These are phyloP conservation scores for Phytophthora crassamura DNA, from an alignment of 352 stramenopile genomes.

Conservation along the genomic window DNA sequence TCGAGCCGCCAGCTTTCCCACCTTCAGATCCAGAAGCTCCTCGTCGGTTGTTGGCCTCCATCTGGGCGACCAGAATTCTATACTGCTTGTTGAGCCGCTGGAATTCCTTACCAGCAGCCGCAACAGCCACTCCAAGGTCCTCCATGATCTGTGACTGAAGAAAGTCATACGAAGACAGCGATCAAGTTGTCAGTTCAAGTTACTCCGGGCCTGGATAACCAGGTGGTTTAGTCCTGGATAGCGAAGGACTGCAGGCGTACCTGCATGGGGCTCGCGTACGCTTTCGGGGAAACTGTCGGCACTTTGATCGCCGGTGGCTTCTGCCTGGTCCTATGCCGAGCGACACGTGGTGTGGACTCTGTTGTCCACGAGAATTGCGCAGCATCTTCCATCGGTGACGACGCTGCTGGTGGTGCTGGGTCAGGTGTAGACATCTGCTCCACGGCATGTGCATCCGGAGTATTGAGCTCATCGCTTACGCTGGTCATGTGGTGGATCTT, in stretches of 20 bases:
- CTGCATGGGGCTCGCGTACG: conserved; percentile 63
- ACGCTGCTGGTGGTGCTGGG: neutral
- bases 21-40: conserved; percentile 2
- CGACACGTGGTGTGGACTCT: conserved; percentile 1
- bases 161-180: conserved; percentile 5
- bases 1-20: conserved; percentile 11
- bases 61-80: conserved; percentile 51
- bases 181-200: conserved; percentile 14
- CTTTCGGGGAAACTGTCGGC: conserved; percentile 32
- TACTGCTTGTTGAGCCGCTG: conserved; percentile 50
- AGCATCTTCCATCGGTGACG: conserved; percentile 6
- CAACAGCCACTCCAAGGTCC: conserved; percentile 49
- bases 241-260: conserved; percentile 29
- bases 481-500: neutral
- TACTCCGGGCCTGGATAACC: neutral
- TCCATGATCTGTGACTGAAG: conserved; percentile 66
- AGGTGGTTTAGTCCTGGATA: conserved; percentile 11
- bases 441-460: neutral
- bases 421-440: neutral
- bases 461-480: neutral
- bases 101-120: conserved; percentile 56
- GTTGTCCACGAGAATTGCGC: conserved; percentile 3
- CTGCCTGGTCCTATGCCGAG: conserved; percentile 7
- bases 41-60: conserved; percentile 39
- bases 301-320: conserved; percentile 59